These are phyloP conservation scores for Colletotrichum acutatum DNA, from an alignment of 2,329 filamentous ascomycete species.

Conservation along the genomic window DNA sequence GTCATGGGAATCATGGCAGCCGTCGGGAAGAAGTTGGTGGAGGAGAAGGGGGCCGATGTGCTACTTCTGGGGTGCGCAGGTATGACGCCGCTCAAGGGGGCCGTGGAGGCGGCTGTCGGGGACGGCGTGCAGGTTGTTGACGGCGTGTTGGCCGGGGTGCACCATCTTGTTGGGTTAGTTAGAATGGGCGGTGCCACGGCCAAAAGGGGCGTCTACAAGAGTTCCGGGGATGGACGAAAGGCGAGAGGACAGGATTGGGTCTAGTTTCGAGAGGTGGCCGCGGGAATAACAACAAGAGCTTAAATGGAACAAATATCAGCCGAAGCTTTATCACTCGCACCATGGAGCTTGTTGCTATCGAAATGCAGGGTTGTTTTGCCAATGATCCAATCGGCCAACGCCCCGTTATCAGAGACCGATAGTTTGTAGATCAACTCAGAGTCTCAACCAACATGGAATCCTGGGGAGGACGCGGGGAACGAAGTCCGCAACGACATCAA, in stretches of 20 bases:
- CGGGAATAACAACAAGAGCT: not conserved
- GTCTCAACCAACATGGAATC: not conserved
- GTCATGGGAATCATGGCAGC: slow-evolving; percentile 26
- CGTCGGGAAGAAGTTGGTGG: slow-evolving; percentile 16
- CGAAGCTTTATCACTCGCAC: not conserved
- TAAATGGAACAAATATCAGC: not conserved
- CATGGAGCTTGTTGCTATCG: not conserved
- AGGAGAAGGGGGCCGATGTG: slow-evolving; percentile 23
- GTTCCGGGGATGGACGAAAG: slow-evolving; percentile 21
- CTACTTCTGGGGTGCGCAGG: slow-evolving; percentile 25
- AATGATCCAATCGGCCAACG: slow-evolving; percentile 20
- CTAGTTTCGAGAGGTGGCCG: not conserved
- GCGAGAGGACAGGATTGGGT: slow-evolving; percentile 30
- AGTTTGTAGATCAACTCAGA: not conserved
- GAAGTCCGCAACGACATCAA: not conserved
- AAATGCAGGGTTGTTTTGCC: not conserved
- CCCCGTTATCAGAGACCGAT: slow-evolving; percentile 6
- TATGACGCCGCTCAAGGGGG: slow-evolving; percentile 27
- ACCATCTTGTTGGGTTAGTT: slow-evolving; percentile 24
- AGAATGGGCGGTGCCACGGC: slow-evolving; percentile 26
- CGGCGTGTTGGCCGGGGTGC: slow-evolving; percentile 24
- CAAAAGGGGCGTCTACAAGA: slow-evolving; percentile 21
- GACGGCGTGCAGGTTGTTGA: slow-evolving; percentile 23
- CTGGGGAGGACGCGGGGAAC: slow-evolving; percentile 18
- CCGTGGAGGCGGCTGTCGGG: slow-evolving; percentile 25